These are phyloP conservation scores for Pezicula carpinea DNA, from an alignment of 2,329 filamentous ascomycete species.

Conservation along the genomic window DNA sequence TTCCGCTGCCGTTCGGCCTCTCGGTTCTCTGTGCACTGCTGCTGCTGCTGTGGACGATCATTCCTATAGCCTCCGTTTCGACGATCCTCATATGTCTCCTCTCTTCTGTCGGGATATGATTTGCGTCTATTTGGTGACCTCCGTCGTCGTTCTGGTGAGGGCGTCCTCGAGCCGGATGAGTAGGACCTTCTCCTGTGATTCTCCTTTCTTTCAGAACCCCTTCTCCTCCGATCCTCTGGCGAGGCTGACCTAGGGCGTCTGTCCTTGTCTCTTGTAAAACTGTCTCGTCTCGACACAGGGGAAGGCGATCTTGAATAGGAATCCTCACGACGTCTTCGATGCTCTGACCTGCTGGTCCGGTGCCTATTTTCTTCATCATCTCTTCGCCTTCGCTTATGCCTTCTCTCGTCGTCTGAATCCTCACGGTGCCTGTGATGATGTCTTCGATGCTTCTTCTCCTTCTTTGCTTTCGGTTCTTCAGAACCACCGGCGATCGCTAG, in stretches of 20 bases:
- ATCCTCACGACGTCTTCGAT: constrained; percentile 38
- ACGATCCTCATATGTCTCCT: constrained; percentile 23
- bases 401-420: constrained; percentile 32
- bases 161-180: constrained; percentile 28
- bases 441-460: constrained; percentile 41
- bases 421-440: constrained; percentile 35
- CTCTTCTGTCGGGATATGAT: constrained; percentile 21
- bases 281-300: constrained; percentile 14
- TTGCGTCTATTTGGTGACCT: constrained; percentile 28
- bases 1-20: constrained; percentile 61
- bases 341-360: constrained; percentile 30
- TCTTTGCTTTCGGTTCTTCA: constrained; percentile 39
- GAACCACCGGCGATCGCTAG: constrained; percentile 58
- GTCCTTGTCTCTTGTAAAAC: constrained; percentile 13
- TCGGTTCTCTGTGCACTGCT: constrained; percentile 25
- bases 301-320: constrained; percentile 28
- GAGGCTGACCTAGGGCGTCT: constrained; percentile 22
- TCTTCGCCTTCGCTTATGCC: constrained; percentile 39
- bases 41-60: constrained; percentile 16
- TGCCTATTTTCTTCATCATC: constrained; percentile 28
- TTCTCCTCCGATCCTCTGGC: constrained; percentile 22
- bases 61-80: constrained; percentile 20
- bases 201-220: constrained; percentile 11
- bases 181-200: constrained; percentile 16
- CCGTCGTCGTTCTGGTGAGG: constrained; percentile 31